A percentile compares a stretch with the other conserved stretches of the same genome.
These are phyloP conservation scores for Salix arbutifolia DNA, from an alignment of 345 rosid genomes.

Conservation along the genomic window DNA sequence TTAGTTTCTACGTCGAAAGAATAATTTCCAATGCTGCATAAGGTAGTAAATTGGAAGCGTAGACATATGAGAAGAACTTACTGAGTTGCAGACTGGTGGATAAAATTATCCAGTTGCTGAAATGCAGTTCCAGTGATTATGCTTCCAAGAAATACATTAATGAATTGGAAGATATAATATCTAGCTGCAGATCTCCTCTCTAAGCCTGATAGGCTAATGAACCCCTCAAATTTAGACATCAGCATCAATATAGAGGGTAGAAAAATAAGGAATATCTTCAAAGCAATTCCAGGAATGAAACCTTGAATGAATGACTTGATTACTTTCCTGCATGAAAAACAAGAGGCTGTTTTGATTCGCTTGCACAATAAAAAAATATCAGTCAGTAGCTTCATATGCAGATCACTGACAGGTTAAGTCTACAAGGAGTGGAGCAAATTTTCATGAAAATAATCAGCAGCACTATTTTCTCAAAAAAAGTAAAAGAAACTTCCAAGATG, in stretches of 20 bases:
- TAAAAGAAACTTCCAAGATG: neutral
- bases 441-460: too few relatives aligned
- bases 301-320: conserved; percentile 88
- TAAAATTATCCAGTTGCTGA: conserved; percentile 75
- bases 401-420: too few relatives aligned
- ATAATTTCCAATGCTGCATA: neutral
- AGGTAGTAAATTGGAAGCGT: neutral
- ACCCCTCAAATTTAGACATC: conserved; percentile 98
- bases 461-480: neutral
- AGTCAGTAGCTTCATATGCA: too few relatives aligned
- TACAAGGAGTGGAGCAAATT: too few relatives aligned
- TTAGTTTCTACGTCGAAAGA: neutral
- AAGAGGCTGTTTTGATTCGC: neutral
- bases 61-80: conserved; percentile 35
- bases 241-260: conserved; percentile 81
- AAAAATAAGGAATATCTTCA: conserved; percentile 82
- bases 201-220: conserved; percentile 53
- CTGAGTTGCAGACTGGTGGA: conserved; percentile 87
- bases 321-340: conserved; percentile 46
- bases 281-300: conserved; percentile 90
- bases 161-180: conserved; percentile 74
- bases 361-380: too few relatives aligned
- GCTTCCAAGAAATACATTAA: conserved; percentile 95
- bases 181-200: conserved; percentile 86
- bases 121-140: conserved; percentile 89